Evolutionary conservation across 2,329 filamentous ascomycete species (phyloP).

Genomic region (Aspergillus novofumigatus): DNA sequence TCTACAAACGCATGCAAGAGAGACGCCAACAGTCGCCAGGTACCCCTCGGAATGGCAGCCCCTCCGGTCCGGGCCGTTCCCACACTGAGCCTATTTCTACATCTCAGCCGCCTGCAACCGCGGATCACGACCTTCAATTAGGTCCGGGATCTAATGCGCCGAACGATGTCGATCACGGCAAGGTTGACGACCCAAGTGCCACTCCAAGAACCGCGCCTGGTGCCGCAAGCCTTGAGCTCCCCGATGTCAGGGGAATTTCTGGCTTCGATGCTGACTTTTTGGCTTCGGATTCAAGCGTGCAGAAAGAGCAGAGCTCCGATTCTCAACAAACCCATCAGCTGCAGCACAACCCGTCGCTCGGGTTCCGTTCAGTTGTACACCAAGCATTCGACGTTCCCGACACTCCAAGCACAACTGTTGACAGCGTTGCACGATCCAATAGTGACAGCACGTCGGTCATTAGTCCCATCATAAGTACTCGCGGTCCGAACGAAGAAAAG

Average conservation of each 20-base stretch:
- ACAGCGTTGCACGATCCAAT: conserved; percentile 54
- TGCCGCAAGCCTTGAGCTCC: conserved; percentile 29
- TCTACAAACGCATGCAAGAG: conserved; percentile 68
- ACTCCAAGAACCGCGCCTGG: conserved; percentile 7
- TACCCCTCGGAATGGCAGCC: conserved; percentile 55
- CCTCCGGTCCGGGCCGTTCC: conserved; percentile 23
- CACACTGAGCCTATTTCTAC: conserved; percentile 1
- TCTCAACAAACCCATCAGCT: conserved; percentile 28
- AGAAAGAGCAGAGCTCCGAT: conserved; percentile 10
- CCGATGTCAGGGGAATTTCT: conserved; percentile 42
- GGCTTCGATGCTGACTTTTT: conserved; percentile 31
- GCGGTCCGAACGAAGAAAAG: conserved; percentile 35
- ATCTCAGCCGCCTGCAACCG: neutral
- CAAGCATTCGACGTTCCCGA: conserved; percentile 61
- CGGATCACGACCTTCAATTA: conserved; percentile 5
- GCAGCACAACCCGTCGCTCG: conserved; percentile 51
- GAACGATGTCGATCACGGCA: neutral
- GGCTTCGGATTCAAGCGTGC: conserved; percentile 9
- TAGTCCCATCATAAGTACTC: conserved; percentile 58
- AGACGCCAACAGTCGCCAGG: conserved; percentile 53
- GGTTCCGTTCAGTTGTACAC: conserved; percentile 59
- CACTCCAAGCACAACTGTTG: conserved; percentile 51
- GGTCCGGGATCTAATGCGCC: neutral
- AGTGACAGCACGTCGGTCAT: conserved; percentile 61
- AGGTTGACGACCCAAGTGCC: neutral